phyloP scores from a whole-genome alignment of 2,329 filamentous ascomycete genomes.

The Fusarium zealandicum region DNA sequence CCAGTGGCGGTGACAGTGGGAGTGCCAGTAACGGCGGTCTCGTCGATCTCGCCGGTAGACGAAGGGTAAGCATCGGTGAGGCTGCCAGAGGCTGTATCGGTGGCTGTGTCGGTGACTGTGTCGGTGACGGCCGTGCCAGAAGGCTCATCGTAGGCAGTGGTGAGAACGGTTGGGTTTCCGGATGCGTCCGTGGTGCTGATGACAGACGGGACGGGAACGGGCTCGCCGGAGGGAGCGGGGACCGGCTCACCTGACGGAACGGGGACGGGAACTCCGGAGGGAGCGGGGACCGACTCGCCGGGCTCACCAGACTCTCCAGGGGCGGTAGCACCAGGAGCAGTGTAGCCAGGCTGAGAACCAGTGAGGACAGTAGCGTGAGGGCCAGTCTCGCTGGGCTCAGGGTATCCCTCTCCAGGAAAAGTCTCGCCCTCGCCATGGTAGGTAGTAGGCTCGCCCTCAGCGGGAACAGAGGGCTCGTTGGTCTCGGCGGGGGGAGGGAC shows the following conservation, averaged over 20 bases:
- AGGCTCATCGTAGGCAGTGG: constrained; percentile 27
- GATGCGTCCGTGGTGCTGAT: constrained; percentile 31
- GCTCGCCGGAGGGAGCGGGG: constrained; percentile 6
- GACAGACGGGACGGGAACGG: constrained; percentile 16
- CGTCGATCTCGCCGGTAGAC: constrained; percentile 28
- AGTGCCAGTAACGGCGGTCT: constrained; percentile 36
- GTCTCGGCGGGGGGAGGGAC: constrained; percentile 17
- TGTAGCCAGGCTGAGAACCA: constrained; percentile 22
- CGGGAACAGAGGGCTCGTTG: constrained; percentile 12
- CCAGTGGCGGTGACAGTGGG: constrained; percentile 44
- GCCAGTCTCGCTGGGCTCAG: constrained; percentile 21
- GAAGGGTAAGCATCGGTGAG: constrained; percentile 20
- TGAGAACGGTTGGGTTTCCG: constrained; percentile 28
- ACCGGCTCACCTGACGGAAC: constrained; percentile 19
- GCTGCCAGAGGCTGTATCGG: constrained; percentile 22
- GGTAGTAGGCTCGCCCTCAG: constrained; percentile 26
- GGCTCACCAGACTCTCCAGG: constrained; percentile 5
- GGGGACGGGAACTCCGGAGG: constrained; percentile 9
- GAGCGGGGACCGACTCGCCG: constrained; percentile 12
- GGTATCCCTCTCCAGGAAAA: constrained; percentile 4
- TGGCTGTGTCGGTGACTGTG: constrained; percentile 25
- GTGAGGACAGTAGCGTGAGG: constrained; percentile 14
- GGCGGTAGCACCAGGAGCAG: not conserved
- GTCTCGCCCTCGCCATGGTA: constrained; percentile 23
- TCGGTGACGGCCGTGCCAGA: constrained; percentile 27